Percentiles rank a stretch among this genome's conserved stretches.
Evolutionary conservation across 768 basidiomycete species (phyloP).

Genomic region (Crepidotus variabilis): DNA sequence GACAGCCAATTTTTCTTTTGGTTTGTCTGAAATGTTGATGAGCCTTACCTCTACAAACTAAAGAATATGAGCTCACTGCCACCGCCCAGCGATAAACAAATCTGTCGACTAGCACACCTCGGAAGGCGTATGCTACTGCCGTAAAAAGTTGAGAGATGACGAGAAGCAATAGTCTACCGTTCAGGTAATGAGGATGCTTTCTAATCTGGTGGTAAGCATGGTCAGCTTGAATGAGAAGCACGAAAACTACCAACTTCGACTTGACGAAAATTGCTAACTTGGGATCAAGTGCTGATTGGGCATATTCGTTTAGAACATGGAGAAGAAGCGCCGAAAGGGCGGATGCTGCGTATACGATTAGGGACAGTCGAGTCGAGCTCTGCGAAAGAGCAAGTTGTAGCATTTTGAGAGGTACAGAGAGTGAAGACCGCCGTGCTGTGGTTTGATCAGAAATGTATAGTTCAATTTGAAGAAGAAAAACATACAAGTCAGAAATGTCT

Average conservation of each 20-base stretch:
- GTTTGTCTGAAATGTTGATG: conserved; percentile 1
- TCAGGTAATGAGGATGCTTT: conserved; percentile 73
- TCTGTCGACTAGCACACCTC: conserved; percentile 63
- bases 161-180: conserved; percentile 63
- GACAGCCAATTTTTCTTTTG: conserved; percentile 5
- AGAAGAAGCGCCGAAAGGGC: conserved; percentile 38
- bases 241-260: conserved; percentile 46
- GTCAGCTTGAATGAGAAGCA: not conserved
- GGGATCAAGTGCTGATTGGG: conserved; percentile 35
- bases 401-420: conserved; percentile 49
- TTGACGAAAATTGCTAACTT: conserved; percentile 58
- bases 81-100: conserved; percentile 44
- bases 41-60: not conserved
- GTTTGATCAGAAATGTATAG: not conserved
- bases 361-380: conserved; percentile 39
- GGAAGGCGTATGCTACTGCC: conserved; percentile 45
- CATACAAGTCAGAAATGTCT: conserved; percentile 58
- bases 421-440: conserved; percentile 42
- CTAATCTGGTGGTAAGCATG: conserved; percentile 27
- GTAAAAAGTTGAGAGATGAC: conserved; percentile 47
- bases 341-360: conserved; percentile 44
- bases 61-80: conserved; percentile 13
- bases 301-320: conserved; percentile 36
- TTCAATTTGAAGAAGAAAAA: conserved; percentile 1
- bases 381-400: conserved; percentile 45